Evolutionary conservation across 129 eudicot species (phyloP), one percentile per base, ranked within the genome.

Genomic region (Arctium lappa): DNA sequence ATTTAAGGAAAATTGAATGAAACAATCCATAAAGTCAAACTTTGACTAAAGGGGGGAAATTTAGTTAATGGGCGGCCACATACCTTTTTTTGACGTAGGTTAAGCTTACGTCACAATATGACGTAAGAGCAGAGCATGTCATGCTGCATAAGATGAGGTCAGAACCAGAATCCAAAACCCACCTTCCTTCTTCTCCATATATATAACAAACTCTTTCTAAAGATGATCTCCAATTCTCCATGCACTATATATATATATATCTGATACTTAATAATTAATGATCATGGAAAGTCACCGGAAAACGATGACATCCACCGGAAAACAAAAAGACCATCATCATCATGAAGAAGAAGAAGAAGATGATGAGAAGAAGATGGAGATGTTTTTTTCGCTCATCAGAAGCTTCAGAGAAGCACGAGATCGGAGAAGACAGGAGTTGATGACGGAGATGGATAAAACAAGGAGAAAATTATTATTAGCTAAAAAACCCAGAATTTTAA

Each of bases 351-450:
- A 72, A 0, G 80, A 80, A 0, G 75, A 74, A 0, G 81, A 81
- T 3, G 87, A 89, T 7, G 86, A 85, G 16, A 40, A 84, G 83
- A 85, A 89, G 77, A 87, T 89, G 90, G 92, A 89, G 74, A 82
- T 79, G 9, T 89, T 87, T 62, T 87, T 46, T 48, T 81, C 79
- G 0, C 16, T 89, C 4, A 72, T 89, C 12, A 79, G 78, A 87
- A 87, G 73, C 33, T 89, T 74, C 34, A 72, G 69, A 7, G 85
- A 85, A 66, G 86, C 81, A 3, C 87, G 90, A 4, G 83, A 80
- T 44, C 83, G 82, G 8, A 29, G 72, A 60, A 68, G 50, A 34
- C 66, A 31, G 29, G 81, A 70, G 10, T 48, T 76, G 36, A 38
- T 30, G 32, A 16, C 18, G 44, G 76, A 84, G 13, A 66, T 46